These are phyloP conservation scores for Eutypa lata DNA, from an alignment of 2,329 filamentous ascomycete species.

Conservation along the genomic window DNA sequence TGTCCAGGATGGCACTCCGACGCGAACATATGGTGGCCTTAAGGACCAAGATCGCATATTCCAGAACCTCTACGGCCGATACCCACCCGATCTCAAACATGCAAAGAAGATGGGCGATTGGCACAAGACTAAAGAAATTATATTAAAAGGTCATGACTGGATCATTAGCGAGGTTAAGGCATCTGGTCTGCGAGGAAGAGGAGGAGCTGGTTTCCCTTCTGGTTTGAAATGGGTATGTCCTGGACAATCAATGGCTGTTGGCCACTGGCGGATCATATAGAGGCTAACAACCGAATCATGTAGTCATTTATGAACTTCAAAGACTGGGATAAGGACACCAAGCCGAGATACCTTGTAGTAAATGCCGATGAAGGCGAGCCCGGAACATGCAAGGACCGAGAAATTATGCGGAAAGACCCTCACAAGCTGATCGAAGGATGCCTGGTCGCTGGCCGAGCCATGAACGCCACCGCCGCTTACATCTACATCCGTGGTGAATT, in stretches of 20 bases:
- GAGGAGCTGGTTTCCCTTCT: constrained; percentile 96
- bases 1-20: constrained; percentile 69
- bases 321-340: constrained; percentile 96
- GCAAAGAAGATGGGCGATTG: constrained; percentile 98
- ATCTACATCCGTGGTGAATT: constrained; percentile 99
- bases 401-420: constrained; percentile 99
- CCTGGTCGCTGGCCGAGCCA: constrained; percentile 89
- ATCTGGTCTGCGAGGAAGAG: constrained; percentile 90
- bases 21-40: constrained; percentile 78
- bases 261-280: neutral
- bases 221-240: constrained; percentile 90
- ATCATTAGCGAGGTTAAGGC: constrained; percentile 98
- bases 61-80: constrained; percentile 95
- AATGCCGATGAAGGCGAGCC: constrained; percentile 99
- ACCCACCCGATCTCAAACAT: constrained; percentile 85
- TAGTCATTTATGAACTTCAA: constrained; percentile 99
- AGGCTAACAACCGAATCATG: constrained; percentile 13
- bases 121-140: constrained; percentile 99
- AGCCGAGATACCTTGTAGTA: constrained; percentile 94
- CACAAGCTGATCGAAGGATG: constrained; percentile 99
- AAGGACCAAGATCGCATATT: constrained; percentile 98
- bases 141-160: constrained; percentile 97
- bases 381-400: constrained; percentile 98
- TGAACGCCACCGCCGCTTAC: constrained; percentile 98
- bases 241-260: neutral